These are phyloP conservation scores for Dendrostoma leiphaemia DNA, from an alignment of 2,329 filamentous ascomycete genomes.

Conservation along the genomic window DNA sequence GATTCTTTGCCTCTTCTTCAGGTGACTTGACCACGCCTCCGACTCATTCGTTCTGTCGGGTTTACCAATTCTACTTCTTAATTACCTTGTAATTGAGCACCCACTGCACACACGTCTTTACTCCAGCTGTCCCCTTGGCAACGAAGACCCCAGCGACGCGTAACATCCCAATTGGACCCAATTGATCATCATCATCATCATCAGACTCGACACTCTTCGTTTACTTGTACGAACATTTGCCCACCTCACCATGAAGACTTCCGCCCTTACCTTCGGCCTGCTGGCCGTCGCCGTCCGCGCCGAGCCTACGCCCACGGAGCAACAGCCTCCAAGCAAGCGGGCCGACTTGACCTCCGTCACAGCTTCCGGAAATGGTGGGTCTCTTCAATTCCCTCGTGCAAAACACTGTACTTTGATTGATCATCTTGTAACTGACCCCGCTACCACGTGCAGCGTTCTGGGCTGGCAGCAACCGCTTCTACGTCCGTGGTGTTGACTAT, in stretches of 20 bases:
- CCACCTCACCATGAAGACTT: slow-evolving; percentile 46
- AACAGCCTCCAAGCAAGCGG: slow-evolving; percentile 48
- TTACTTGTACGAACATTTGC: too few species aligned
- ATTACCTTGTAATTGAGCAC: slow-evolving; percentile 1
- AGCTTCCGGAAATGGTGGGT: slow-evolving; percentile 56
- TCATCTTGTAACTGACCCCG: background rate
- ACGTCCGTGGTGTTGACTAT: slow-evolving; percentile 60
- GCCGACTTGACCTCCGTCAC: slow-evolving; percentile 48
- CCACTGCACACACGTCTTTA: too few species aligned
- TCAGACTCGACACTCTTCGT: too few species aligned
- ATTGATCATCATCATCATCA: background rate
- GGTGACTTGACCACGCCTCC: background rate
- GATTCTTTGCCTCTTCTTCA: background rate
- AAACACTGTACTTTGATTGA: too few species aligned
- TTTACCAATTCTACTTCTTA: background rate
- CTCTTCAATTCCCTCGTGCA: background rate
- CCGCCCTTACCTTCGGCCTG: slow-evolving; percentile 45
- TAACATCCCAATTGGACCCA: background rate
- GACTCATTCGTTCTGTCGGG: background rate
- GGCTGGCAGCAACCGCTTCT: slow-evolving; percentile 52
- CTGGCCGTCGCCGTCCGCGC: slow-evolving; percentile 46
- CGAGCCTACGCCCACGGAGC: slow-evolving; percentile 48
- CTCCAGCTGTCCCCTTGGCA: too few species aligned
- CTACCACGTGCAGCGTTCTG: slow-evolving; percentile 48
- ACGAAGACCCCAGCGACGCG: too few species aligned